Evolutionary conservation across 2,329 filamentous ascomycete species (phyloP).

Genomic region (Aspergillus spinulosporus): DNA sequence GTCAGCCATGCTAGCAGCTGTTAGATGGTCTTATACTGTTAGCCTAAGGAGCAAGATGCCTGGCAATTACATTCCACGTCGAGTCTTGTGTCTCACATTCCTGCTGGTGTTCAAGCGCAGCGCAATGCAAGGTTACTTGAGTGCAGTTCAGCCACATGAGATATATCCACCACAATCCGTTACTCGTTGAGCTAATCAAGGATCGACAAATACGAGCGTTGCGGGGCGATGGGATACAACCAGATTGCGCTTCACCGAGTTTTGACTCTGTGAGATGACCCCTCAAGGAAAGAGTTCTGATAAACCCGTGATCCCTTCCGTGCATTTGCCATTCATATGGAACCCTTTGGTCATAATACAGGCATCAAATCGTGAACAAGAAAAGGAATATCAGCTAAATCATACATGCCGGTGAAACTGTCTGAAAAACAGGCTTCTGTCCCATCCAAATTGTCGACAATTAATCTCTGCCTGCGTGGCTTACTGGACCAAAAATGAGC

Average conservation of each 20-base stretch:
- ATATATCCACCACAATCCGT: background rate
- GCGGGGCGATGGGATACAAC: conserved; percentile 14
- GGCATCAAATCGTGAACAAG: conserved; percentile 3
- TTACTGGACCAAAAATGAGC: background rate
- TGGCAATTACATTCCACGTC: background rate
- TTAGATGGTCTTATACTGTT: background rate
- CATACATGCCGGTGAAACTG: background rate
- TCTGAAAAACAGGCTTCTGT: background rate
- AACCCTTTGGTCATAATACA: conserved; percentile 9
- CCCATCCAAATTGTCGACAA: background rate
- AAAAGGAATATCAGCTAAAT: background rate
- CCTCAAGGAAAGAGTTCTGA: background rate
- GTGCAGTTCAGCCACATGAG: background rate
- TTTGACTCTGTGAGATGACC: background rate
- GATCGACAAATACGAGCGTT: conserved; percentile 1
- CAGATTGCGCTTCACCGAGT: conserved; percentile 11
- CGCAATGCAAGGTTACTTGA: background rate
- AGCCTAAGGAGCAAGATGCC: background rate
- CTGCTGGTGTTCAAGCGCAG: background rate
- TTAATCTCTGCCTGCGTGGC: background rate
- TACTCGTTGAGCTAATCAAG: background rate
- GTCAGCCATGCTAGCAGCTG: background rate
- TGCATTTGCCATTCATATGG: background rate
- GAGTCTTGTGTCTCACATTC: conserved; percentile 6
- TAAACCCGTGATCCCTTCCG: background rate